A percentile compares a stretch with the other conserved stretches of the same genome.
Conservation (phyloP, 192 early-diverging fungal genomes). For the Coemansia sp. region DNA sequence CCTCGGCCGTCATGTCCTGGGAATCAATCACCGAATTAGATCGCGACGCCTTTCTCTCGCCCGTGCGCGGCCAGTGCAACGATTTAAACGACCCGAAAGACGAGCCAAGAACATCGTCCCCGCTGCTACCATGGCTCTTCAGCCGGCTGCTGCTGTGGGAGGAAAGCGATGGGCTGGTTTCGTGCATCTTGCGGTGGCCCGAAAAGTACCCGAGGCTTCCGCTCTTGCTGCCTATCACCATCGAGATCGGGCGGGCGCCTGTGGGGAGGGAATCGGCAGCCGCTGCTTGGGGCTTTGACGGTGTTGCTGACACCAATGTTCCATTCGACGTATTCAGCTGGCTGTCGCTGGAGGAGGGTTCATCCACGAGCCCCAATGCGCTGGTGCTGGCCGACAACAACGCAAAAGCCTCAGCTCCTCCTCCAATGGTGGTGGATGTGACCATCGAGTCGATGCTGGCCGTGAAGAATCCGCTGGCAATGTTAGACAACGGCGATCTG, state of each 20-base stretch:
- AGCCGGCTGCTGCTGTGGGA: background rate
- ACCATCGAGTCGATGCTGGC: slow-evolving; percentile 45
- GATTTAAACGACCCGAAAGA: slow-evolving; percentile 10
- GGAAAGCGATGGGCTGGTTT: background rate
- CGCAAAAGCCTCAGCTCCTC: background rate
- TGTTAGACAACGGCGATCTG: slow-evolving; percentile 34
- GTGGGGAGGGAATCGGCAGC: background rate
- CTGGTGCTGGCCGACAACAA: slow-evolving; percentile 4
- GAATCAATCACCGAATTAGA: slow-evolving; percentile 20
- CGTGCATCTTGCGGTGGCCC: slow-evolving; percentile 16
- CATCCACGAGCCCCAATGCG: slow-evolving; percentile 1
- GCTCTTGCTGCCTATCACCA: background rate
- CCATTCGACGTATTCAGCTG: slow-evolving; percentile 6
- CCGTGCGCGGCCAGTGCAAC: slow-evolving; percentile 35
- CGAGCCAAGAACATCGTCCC: slow-evolving; percentile 3
- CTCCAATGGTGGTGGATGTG: slow-evolving; percentile 7
- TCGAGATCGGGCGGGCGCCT: slow-evolving; percentile 1
- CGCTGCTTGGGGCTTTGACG: slow-evolving; percentile 1
- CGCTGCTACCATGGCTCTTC: slow-evolving; percentile 5
- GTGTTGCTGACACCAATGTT: background rate
- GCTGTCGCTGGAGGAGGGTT: background rate
- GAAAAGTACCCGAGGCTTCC: slow-evolving; percentile 39
- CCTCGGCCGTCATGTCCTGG: slow-evolving; percentile 45
- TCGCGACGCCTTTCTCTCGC: slow-evolving; percentile 17
- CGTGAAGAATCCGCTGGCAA: slow-evolving; percentile 39